Conservation (phyloP, 768 basidiomycete species). For the Suillus clintonianus region DNA sequence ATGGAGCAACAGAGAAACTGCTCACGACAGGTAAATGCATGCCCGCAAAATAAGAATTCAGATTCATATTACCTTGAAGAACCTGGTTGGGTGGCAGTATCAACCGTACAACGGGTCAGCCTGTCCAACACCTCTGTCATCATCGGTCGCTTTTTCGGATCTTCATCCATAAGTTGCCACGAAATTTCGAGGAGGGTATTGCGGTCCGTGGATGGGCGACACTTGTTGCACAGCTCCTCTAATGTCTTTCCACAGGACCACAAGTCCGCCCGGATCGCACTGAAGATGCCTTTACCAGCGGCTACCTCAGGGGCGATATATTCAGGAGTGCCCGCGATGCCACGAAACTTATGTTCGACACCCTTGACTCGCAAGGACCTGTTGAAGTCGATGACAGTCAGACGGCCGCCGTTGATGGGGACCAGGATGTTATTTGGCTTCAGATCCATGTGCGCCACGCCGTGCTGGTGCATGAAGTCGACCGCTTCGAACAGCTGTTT, state of each 20-base stretch:
- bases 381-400: constrained; percentile 9
- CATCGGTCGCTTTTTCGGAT: background rate
- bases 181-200: background rate
- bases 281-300: background rate
- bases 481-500: too few relatives aligned
- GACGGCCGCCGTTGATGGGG: background rate
- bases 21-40: too few relatives aligned
- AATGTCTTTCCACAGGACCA: constrained; percentile 1
- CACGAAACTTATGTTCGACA: background rate
- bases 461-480: too few relatives aligned
- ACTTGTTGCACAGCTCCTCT: background rate
- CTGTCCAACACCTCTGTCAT: background rate
- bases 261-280: background rate
- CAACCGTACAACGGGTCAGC: too few relatives aligned
- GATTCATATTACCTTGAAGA: background rate
- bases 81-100: background rate
- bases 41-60: too few relatives aligned
- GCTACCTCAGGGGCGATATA: too few relatives aligned
- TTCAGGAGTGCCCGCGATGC: background rate
- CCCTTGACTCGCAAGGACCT: background rate
- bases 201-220: background rate
- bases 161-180: background rate
- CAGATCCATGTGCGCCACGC: constrained; percentile 17
- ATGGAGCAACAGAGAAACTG: too few relatives aligned
- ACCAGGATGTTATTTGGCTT: constrained; percentile 14